These are phyloP conservation scores for Rosellinia necatrix DNA, from an alignment of 2,329 filamentous ascomycete species.

Conservation along the genomic window DNA sequence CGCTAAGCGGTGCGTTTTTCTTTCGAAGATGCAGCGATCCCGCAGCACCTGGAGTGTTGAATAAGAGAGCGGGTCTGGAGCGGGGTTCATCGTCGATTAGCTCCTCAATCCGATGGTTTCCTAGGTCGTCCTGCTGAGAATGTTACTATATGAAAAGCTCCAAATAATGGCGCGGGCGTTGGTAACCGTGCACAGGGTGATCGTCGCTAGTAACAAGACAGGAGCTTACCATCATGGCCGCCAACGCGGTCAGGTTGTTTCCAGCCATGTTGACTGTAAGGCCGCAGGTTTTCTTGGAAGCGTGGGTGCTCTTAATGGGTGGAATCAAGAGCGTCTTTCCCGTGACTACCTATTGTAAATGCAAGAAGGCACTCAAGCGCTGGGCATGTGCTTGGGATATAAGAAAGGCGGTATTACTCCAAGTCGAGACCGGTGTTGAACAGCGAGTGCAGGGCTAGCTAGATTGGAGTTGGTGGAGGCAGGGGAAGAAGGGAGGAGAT, in stretches of 20 bases:
- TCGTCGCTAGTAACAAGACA: background rate
- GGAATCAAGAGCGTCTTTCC: too few relatives aligned
- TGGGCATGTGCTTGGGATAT: too few relatives aligned
- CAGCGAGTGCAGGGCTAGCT: too few relatives aligned
- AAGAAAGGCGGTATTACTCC: too few relatives aligned
- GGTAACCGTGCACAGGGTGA: background rate
- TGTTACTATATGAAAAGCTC: background rate
- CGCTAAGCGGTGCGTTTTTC: background rate
- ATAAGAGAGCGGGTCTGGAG: background rate
- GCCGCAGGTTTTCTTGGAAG: too few relatives aligned
- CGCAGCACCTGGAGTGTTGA: background rate
- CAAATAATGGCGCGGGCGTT: background rate
- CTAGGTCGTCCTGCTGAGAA: slow-evolving; percentile 30
- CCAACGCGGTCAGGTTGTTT: background rate
- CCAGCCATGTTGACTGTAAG: slow-evolving; percentile 11
- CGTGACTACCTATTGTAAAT: too few relatives aligned
- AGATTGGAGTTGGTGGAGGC: too few relatives aligned
- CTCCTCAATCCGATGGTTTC: slow-evolving; percentile 30
- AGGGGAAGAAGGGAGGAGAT: too few relatives aligned
- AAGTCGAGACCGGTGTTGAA: too few relatives aligned
- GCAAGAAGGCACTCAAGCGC: too few relatives aligned
- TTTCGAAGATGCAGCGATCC: background rate
- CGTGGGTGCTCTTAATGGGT: too few relatives aligned
- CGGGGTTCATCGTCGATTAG: slow-evolving; percentile 16
- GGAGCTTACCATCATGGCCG: slow-evolving; percentile 21